Conservation (phyloP, 2,329 filamentous ascomycete genomes). For the Phialophora expanda region DNA sequence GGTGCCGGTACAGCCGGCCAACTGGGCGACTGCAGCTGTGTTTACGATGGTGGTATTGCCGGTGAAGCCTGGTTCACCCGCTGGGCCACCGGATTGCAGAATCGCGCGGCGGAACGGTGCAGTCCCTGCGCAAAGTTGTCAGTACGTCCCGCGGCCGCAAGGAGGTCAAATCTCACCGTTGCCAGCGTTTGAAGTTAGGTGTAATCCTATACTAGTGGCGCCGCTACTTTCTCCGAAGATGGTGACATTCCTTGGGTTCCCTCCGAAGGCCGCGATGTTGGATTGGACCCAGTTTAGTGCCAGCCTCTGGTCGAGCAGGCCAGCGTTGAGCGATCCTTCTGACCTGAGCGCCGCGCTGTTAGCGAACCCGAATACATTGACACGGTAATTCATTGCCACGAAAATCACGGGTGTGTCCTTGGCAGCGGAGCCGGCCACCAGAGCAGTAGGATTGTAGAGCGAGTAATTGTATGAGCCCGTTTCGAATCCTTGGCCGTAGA, state of each 20-base stretch:
- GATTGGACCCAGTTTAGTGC: conserved; percentile 36
- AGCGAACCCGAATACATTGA: conserved; percentile 48
- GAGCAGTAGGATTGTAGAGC: conserved; percentile 27
- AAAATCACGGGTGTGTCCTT: conserved; percentile 29
- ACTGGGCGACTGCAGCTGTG: conserved; percentile 24
- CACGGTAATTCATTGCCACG: conserved; percentile 34
- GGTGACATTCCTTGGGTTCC: conserved; percentile 34
- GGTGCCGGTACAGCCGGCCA: conserved; percentile 19
- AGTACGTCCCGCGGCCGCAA: neutral
- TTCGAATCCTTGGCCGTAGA: conserved; percentile 36
- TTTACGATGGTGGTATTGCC: conserved; percentile 50
- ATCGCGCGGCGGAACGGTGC: conserved; percentile 56
- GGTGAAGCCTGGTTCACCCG: conserved; percentile 59
- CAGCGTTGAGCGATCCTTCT: conserved; percentile 47
- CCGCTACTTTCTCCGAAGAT: conserved; percentile 58
- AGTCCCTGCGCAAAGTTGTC: conserved; percentile 42
- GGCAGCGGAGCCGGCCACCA: conserved; percentile 25
- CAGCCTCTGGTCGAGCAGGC: conserved; percentile 42
- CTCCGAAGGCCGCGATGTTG: conserved; percentile 38
- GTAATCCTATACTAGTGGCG: conserved; percentile 52
- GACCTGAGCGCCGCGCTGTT: conserved; percentile 23
- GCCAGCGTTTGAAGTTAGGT: conserved; percentile 57
- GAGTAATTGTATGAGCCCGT: conserved; percentile 26
- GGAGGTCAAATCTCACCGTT: conserved; percentile 11
- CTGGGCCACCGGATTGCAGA: conserved; percentile 51